Evolutionary conservation across 257 asterid genomes (phyloP).

Genomic region (Sherardia arvensis): DNA sequence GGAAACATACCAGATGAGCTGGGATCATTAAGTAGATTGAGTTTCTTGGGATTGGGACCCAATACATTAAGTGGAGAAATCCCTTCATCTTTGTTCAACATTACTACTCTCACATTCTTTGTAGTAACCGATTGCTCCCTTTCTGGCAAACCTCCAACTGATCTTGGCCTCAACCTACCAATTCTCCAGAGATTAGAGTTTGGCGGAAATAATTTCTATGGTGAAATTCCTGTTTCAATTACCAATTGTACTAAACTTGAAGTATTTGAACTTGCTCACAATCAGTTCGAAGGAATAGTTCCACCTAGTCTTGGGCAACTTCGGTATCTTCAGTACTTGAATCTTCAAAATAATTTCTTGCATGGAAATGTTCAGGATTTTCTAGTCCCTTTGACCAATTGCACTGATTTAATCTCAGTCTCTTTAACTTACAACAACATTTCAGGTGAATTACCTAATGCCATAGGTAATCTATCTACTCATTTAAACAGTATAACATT

Average conservation of each 20-base stretch:
- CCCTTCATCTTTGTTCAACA: background rate
- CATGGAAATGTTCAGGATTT: background rate
- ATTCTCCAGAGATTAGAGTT: background rate
- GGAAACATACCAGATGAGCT: constrained; percentile 5
- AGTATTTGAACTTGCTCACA: background rate
- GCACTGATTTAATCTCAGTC: background rate
- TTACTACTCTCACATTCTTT: background rate
- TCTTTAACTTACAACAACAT: background rate
- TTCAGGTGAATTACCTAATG: background rate
- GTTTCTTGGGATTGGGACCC: constrained; percentile 2
- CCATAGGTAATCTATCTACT: constrained; percentile 24
- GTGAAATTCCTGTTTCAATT: constrained; percentile 4
- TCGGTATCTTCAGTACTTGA: background rate
- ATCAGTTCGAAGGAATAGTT: constrained; percentile 17
- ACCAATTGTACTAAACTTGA: background rate
- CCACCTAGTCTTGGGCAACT: background rate
- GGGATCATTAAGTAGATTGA: constrained; percentile 12
- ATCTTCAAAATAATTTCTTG: background rate
- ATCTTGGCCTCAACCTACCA: background rate
- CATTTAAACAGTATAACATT: background rate
- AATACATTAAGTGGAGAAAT: constrained; percentile 17
- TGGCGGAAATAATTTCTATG: background rate
- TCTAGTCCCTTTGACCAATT: background rate
- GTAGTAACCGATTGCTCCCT: background rate
- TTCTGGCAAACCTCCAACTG: background rate